A percentile compares a stretch with the other conserved stretches of the same genome.
phyloP scores from a whole-genome alignment of 352 stramenopile species.

The Phytophthora constricta region DNA sequence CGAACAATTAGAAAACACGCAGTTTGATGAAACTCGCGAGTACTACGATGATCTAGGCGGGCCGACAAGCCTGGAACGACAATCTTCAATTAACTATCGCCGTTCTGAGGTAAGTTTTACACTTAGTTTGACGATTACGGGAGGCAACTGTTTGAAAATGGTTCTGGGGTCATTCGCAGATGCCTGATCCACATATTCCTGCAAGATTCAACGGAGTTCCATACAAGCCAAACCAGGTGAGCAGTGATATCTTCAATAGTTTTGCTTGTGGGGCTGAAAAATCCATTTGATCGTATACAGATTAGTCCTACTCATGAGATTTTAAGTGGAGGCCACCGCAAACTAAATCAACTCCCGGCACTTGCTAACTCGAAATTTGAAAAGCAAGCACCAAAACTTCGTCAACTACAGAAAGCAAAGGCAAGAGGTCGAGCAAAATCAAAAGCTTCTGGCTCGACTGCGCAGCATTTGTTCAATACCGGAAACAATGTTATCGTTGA shows the following conservation, averaged over 20 bases:
- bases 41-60: background rate
- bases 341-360: constrained; percentile 58
- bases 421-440: constrained; percentile 16
- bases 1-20: background rate
- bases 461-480: constrained; percentile 16
- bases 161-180: constrained; percentile 25
- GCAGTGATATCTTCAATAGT: background rate
- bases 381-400: constrained; percentile 14
- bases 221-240: constrained; percentile 64
- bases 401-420: constrained; percentile 27
- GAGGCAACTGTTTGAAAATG: background rate
- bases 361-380: constrained; percentile 25
- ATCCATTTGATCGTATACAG: constrained; percentile 16
- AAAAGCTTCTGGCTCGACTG: constrained; percentile 2
- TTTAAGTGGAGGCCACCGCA: constrained; percentile 51
- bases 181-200: constrained; percentile 59
- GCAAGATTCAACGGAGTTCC: constrained; percentile 69
- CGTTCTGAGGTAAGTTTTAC: constrained; percentile 18
- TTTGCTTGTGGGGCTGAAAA: background rate
- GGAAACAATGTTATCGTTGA: constrained; percentile 1
- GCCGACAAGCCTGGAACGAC: constrained; percentile 7
- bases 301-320: constrained; percentile 62
- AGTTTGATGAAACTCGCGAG: background rate
- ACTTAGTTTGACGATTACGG: background rate
- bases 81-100: constrained; percentile 30